These are phyloP conservation scores for Quercus parvula DNA, from an alignment of 306 rosid species.

Conservation along the genomic window DNA sequence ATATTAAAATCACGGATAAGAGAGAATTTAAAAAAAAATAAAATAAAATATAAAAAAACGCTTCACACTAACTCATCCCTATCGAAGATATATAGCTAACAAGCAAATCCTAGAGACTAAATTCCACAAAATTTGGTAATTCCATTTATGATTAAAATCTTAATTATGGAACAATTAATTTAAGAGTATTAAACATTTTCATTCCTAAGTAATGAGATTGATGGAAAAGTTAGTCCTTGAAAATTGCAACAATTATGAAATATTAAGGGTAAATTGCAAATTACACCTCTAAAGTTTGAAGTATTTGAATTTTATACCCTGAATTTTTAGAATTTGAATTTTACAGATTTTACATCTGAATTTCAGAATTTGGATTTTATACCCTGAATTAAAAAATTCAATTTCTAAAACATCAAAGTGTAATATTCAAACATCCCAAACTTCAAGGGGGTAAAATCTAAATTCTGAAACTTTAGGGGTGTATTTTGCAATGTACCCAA, in stretches of 20 bases:
- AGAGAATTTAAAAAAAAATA: not conserved
- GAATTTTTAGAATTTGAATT: too few relatives aligned
- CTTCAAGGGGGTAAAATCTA: rapidly evolving
- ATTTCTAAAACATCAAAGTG: too few relatives aligned
- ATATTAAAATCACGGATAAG: not conserved
- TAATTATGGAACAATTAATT: not conserved
- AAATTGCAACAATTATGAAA: not conserved
- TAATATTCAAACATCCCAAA: too few relatives aligned
- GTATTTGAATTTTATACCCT: too few relatives aligned
- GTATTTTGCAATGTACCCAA: too few relatives aligned
- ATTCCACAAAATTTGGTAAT: not conserved
- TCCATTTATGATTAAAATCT: not conserved
- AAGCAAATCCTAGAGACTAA: not conserved
- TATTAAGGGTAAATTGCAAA: not conserved
- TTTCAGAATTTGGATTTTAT: too few relatives aligned
- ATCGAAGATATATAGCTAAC: not conserved
- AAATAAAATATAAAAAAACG: not conserved
- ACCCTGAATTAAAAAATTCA: too few relatives aligned
- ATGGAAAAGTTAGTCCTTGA: not conserved
- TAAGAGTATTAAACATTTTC: not conserved
- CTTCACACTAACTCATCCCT: not conserved
- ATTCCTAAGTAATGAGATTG: not conserved
- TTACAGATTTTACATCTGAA: too few relatives aligned
- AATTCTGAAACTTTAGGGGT: rapidly evolving
- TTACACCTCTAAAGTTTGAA: too few relatives aligned